Evolutionary conservation across 2,329 filamentous ascomycete genomes (phyloP).

Genomic region (Chrysosporium keratinophilum): DNA sequence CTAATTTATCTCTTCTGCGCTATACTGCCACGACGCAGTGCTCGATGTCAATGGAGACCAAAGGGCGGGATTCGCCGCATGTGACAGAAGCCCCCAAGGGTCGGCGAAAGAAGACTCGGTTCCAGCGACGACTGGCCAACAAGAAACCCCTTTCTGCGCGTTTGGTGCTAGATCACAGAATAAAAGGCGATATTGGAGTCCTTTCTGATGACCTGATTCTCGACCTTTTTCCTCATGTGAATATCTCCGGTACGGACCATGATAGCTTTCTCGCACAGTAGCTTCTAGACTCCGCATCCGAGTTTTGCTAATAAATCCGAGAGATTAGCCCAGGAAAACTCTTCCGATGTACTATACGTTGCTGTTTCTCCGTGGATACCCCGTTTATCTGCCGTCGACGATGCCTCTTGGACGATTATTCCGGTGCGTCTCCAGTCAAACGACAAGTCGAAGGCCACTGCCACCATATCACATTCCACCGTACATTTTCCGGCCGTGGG

Average conservation of each 20-base stretch:
- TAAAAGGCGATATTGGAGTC: slow-evolving; percentile 75
- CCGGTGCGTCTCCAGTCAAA: slow-evolving; percentile 51
- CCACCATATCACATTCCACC: slow-evolving; percentile 59
- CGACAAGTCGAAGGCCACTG: slow-evolving; percentile 42
- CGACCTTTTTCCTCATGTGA: slow-evolving; percentile 59
- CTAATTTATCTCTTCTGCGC: not conserved
- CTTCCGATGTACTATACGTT: slow-evolving; percentile 33
- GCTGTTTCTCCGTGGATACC: slow-evolving; percentile 40
- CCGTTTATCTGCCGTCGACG: slow-evolving; percentile 40
- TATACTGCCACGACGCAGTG: not conserved
- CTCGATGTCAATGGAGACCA: not conserved
- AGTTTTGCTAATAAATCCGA: not conserved
- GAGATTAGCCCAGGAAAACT: slow-evolving; percentile 16
- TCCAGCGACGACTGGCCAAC: slow-evolving; percentile 7
- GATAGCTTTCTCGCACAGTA: not conserved
- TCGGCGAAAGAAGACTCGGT: slow-evolving; percentile 9
- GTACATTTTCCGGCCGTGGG: slow-evolving; percentile 63
- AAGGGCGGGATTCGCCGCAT: slow-evolving; percentile 1
- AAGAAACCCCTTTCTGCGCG: slow-evolving; percentile 62
- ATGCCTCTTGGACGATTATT: slow-evolving; percentile 72
- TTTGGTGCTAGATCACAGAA: slow-evolving; percentile 71
- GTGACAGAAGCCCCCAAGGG: not conserved
- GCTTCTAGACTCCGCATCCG: not conserved
- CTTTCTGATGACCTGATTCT: slow-evolving; percentile 76
- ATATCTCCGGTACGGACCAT: slow-evolving; percentile 39